These are phyloP conservation scores for Canavalia ensiformis DNA, from an alignment of 306 rosid species.

Conservation along the genomic window DNA sequence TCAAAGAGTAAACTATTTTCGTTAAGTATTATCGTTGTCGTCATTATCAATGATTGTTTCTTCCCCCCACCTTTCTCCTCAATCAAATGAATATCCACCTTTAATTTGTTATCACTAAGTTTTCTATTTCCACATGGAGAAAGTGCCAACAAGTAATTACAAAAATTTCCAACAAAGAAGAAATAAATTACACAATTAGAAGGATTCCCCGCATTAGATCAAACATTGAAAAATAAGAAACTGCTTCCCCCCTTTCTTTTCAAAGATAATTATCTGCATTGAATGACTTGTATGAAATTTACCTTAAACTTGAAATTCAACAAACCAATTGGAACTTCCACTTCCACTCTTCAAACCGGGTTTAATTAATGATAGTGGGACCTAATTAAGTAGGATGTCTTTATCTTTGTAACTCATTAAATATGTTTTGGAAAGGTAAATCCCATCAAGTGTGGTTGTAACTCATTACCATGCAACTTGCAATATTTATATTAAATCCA, in stretches of 20 bases:
- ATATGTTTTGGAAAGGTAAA: background rate
- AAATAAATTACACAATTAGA: background rate
- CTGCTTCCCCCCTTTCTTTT: background rate
- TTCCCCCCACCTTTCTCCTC: conserved; percentile 7
- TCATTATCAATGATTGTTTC: background rate
- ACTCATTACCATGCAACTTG: background rate
- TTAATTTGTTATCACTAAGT: conserved; percentile 28
- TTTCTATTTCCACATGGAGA: background rate
- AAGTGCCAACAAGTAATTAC: background rate
- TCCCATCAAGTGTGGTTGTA: background rate
- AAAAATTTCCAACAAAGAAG: background rate
- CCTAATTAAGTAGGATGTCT: conserved; percentile 18
- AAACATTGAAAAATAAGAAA: background rate
- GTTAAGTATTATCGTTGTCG: no score
- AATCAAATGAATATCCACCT: conserved; percentile 23
- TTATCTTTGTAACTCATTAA: background rate
- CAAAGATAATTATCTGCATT: background rate
- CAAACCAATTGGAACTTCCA: background rate
- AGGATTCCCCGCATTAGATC: background rate
- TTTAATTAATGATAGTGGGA: background rate
- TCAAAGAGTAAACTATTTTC: background rate
- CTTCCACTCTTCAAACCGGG: background rate
- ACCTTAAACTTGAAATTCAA: background rate
- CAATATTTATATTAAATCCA: background rate
- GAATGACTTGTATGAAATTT: background rate